Percentiles rank a stretch among this genome's conserved stretches.
phyloP scores from a whole-genome alignment of 2,329 filamentous ascomycete genomes.

The Colletotrichum chlorophyti region DNA sequence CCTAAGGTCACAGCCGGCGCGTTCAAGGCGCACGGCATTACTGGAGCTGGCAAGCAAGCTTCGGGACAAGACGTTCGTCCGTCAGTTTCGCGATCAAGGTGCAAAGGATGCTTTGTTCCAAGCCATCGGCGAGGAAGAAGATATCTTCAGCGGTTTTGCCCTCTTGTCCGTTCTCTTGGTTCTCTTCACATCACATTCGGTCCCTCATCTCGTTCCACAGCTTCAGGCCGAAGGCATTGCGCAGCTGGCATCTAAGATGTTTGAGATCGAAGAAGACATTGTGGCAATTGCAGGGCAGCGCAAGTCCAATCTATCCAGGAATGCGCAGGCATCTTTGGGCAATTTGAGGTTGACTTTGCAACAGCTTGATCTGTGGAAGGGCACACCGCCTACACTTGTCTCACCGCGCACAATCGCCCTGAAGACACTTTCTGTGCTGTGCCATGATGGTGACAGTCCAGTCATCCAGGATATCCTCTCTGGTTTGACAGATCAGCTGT shows the following conservation, averaged over 20 bases:
- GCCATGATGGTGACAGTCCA: conserved; percentile 14
- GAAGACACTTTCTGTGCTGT: conserved; percentile 54
- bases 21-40: conserved; percentile 63
- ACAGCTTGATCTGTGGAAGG: conserved; percentile 66
- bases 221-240: conserved; percentile 62
- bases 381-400: conserved; percentile 53
- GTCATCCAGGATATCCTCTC: conserved; percentile 14
- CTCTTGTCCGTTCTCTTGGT: conserved; percentile 69
- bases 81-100: conserved; percentile 76
- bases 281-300: conserved; percentile 67
- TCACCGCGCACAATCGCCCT: conserved; percentile 70
- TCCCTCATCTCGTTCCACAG: conserved; percentile 64
- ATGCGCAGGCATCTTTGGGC: conserved; percentile 62
- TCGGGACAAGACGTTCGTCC: conserved; percentile 67
- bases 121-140: conserved; percentile 64
- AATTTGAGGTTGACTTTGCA: conserved; percentile 61
- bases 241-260: conserved; percentile 60
- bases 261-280: conserved; percentile 63
- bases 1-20: conserved; percentile 52
- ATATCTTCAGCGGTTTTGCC: conserved; percentile 67
- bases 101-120: conserved; percentile 73
- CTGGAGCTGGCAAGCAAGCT: conserved; percentile 67
- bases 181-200: conserved; percentile 66
- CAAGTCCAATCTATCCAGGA: conserved; percentile 72
- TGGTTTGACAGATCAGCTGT: conserved; percentile 29